Evolutionary conservation across 2,329 filamentous ascomycete genomes (phyloP), one percentile per base, ranked within the genome.

Genomic region (Epichloe brachyelytri): DNA sequence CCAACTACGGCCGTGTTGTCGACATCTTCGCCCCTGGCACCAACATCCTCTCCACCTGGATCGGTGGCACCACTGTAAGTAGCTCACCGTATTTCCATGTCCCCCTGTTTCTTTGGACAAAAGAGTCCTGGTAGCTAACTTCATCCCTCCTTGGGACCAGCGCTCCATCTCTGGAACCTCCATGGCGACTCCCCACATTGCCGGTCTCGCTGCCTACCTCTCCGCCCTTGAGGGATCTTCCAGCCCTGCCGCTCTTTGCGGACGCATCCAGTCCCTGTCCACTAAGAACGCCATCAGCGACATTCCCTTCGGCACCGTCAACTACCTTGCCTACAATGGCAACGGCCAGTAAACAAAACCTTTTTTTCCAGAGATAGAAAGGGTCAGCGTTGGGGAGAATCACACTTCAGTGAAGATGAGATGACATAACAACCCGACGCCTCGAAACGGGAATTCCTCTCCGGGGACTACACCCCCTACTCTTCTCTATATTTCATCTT

Each of bases 11-110:
- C 50, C 51, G 60, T 26, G 40, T 69, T 33, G 68, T 79, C 46
- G 74, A 79, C 53, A 64, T 79, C 56, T 73, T 74, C 39, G 76
- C 75, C 2, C 75, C 76, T 3, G 76, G 76, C 17, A 64, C 65
- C 11, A 58, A 61, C 51, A 67, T 79, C 48, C 59, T 72, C 5
- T 75, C 71, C 53, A 66, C 78, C 11, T 78, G 71, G 72, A 70
- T 67, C 49, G 68, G 70, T 26, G 60, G 65, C 56, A 68, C 55
- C 48, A 67, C 64, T 20, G 54, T 56, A 51, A 52, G 54, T 51
- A 11, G 22, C n/a, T 33, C n/a, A 20, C 14, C 30, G 3, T 34
- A n/a, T 26, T 14, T 12, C 33, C 6, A 43, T n/a, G n/a, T 1
- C 4, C 30, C 30, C 30, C 19, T 17, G n/a, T 17, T 26, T 26